phyloP scores from a whole-genome alignment of 2,329 filamentous ascomycete species.

The Chaetomium strumarium region DNA sequence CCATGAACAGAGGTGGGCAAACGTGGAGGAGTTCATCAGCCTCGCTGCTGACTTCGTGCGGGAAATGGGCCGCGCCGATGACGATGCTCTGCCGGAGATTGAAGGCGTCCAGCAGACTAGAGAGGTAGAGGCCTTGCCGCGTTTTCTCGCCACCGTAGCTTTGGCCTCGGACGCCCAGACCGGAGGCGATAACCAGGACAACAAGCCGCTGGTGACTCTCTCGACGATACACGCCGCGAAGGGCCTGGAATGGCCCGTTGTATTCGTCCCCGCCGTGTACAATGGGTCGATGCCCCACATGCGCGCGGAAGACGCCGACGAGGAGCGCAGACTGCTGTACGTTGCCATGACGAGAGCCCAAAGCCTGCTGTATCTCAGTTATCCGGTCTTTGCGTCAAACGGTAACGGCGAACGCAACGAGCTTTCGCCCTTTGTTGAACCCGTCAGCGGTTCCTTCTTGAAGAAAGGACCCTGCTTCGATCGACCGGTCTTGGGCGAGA shows the following conservation, averaged over 20 bases:
- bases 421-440: constrained; percentile 66
- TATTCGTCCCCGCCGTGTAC: constrained; percentile 88
- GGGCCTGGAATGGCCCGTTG: constrained; percentile 91
- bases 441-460: constrained; percentile 45
- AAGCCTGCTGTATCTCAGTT: constrained; percentile 78
- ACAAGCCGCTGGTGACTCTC: constrained; percentile 68
- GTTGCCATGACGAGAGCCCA: constrained; percentile 96
- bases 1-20: constrained; percentile 75
- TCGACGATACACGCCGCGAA: constrained; percentile 97
- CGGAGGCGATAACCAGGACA: constrained; percentile 50
- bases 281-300: constrained; percentile 87
- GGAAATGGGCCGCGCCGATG: constrained; percentile 38
- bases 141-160: constrained; percentile 84
- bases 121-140: constrained; percentile 59
- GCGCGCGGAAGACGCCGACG: constrained; percentile 75
- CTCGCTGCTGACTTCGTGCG: constrained; percentile 68
- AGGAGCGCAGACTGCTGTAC: constrained; percentile 84
- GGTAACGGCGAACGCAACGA: constrained; percentile 49
- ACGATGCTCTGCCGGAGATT: constrained; percentile 58
- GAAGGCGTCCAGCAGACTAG: constrained; percentile 64
- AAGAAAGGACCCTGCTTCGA: constrained; percentile 66
- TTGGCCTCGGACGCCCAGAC: constrained; percentile 74
- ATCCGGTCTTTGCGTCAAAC: constrained; percentile 62
- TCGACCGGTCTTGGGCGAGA: constrained; percentile 53
- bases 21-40: constrained; percentile 79